Evolutionary conservation across 169 alveolate species (phyloP), one percentile per base, ranked within the genome.

Genomic region (Plasmodium reichenowi): DNA sequence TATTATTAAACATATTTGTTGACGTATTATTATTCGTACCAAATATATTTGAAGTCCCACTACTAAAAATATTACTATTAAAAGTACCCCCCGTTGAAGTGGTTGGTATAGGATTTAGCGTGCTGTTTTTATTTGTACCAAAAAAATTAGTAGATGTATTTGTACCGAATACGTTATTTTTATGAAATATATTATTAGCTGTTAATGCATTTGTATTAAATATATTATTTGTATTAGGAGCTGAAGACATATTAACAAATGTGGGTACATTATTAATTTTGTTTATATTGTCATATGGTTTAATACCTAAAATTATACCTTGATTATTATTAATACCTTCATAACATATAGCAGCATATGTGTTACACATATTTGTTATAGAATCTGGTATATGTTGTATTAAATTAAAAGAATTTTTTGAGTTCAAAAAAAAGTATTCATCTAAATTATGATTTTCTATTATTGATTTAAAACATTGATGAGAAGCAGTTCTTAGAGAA

Each of bases 401-500:
- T 56, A 83, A 67, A 38, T 83, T 56, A 38, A 83, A 83, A 7
- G 54, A 22, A 68, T 83, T 83, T 29, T 43, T 83, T 4, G 83
- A 13, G 38, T 66, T 20, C 15, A 48, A 17, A 12, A 13, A 13
- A 38, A 38, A 52, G 45, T 48, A 58, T 54, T 48, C 29, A 59
- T 78, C 43, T 64, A 3, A 52, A 22, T 78, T 45, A 26, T 83
- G 68, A 24, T 68, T 45, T 62, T 17, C 32, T 43, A 43, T 12
- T 1, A 67, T 50, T 6, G 29, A 66, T 22, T 83, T 54, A 32
- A 83, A 83, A 70, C 71, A 83, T 32, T 6, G 10, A 22, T 83
- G 86, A 10, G 91, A 83, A 5, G 92, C 87, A 48, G 29, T 86
- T 71, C 48, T 86, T 67, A 86, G 45, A n/a, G 92, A 63, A 59